Conservation (phyloP, 495 filamentous ascomycete species). For the Penicillium parvum region DNA sequence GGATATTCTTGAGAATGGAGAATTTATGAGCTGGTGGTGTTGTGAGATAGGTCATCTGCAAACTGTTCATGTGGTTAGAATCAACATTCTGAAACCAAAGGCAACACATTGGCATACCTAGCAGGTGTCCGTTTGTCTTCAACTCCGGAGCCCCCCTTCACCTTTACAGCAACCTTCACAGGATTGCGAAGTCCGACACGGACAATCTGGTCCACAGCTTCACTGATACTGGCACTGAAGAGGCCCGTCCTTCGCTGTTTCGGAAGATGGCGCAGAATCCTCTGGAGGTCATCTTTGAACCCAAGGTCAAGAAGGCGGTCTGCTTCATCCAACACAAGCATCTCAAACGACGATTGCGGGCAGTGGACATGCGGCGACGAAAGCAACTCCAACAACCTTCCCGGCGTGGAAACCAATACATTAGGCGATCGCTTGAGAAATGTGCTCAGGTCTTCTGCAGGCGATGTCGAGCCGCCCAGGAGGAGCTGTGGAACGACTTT, state of each 20-base stretch:
- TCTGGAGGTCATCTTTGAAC: constrained; percentile 84
- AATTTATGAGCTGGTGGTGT: constrained; percentile 72
- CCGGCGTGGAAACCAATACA: constrained; percentile 82
- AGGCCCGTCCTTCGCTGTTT: constrained; percentile 92
- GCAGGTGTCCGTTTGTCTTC: constrained; percentile 86
- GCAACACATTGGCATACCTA: constrained; percentile 29
- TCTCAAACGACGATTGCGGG: constrained; percentile 81
- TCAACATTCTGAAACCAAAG: constrained; percentile 1
- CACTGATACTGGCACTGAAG: constrained; percentile 88
- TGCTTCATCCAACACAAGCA: constrained; percentile 89
- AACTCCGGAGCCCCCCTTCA: constrained; percentile 68
- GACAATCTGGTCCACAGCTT: constrained; percentile 89
- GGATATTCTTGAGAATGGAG: constrained; percentile 64
- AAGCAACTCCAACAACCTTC: constrained; percentile 81
- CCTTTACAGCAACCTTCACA: constrained; percentile 87
- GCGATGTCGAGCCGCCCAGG: constrained; percentile 77
- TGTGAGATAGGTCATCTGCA: constrained; percentile 87
- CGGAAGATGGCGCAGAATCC: constrained; percentile 76
- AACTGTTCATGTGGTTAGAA: constrained; percentile 27
- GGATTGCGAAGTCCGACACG: constrained; percentile 89
- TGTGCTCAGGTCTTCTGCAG: constrained; percentile 74
- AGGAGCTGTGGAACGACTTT: constrained; percentile 82
- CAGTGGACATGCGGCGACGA: constrained; percentile 88
- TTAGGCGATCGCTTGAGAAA: constrained; percentile 82
- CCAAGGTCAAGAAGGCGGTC: constrained; percentile 92